Percentiles rank a stretch among this genome's conserved stretches.
These are phyloP conservation scores for Phascolomyces articulosus DNA, from an alignment of 371 early-diverging fungal species.

Conservation along the genomic window DNA sequence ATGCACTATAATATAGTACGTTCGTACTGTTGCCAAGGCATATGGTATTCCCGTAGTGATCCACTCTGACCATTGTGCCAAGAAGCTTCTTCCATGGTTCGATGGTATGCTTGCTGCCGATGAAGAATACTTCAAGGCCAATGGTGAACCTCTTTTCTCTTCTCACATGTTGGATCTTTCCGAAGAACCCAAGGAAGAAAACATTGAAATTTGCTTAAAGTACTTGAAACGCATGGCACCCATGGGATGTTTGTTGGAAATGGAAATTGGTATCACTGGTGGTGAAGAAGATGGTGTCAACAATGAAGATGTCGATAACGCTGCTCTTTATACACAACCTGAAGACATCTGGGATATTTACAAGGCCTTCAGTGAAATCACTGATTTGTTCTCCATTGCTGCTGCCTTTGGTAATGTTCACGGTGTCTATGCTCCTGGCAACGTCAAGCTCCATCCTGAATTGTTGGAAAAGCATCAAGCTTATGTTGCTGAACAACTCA, in stretches of 20 bases:
- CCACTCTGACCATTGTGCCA: slow-evolving; percentile 95
- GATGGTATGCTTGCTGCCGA: slow-evolving; percentile 92
- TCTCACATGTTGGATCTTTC: slow-evolving; percentile 96
- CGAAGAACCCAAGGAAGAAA: slow-evolving; percentile 88
- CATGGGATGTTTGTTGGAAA: slow-evolving; percentile 85
- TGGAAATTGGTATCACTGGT: slow-evolving; percentile 96
- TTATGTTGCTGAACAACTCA: slow-evolving; percentile 72
- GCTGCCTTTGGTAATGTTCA: slow-evolving; percentile 92
- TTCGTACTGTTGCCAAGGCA: slow-evolving; percentile 83
- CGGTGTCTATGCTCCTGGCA: slow-evolving; percentile 92
- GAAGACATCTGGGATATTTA: slow-evolving; percentile 93
- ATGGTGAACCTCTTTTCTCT: slow-evolving; percentile 92
- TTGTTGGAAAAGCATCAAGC: slow-evolving; percentile 88
- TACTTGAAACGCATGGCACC: slow-evolving; percentile 88
- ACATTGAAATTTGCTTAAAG: slow-evolving; percentile 84
- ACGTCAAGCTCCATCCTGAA: slow-evolving; percentile 88
- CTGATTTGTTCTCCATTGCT: slow-evolving; percentile 86
- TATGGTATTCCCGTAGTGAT: slow-evolving; percentile 89
- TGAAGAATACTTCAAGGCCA: slow-evolving; percentile 86
- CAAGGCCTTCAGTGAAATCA: slow-evolving; percentile 75
- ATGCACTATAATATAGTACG: slow-evolving; percentile 43
- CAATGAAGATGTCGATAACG: slow-evolving; percentile 87
- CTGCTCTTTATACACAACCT: slow-evolving; percentile 88
- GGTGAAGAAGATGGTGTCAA: slow-evolving; percentile 96
- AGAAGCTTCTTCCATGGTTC: slow-evolving; percentile 93